These are phyloP conservation scores for Cryptococcus sp. DNA, from an alignment of 1,284 basidiomycete species.

Conservation along the genomic window DNA sequence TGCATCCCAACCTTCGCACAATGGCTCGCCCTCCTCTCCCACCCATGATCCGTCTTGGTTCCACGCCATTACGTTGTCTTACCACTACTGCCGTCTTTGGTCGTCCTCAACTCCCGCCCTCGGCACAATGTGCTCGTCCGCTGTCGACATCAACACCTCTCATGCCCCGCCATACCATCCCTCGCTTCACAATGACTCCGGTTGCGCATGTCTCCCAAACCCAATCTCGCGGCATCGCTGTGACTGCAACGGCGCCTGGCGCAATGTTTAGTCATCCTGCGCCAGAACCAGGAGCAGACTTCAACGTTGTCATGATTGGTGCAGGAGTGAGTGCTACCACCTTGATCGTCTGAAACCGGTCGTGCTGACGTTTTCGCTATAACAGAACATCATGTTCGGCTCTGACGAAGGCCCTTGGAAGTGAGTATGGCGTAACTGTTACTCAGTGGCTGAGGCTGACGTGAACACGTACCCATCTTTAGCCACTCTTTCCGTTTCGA, in stretches of 20 bases:
- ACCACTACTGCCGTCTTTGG: constrained; percentile 8
- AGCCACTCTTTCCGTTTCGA: constrained; percentile 95
- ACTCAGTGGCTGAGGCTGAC: too few species aligned
- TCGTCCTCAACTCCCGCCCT: constrained; percentile 8
- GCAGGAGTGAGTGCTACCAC: constrained; percentile 61
- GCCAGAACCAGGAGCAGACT: constrained; percentile 61
- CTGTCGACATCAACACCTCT: constrained; percentile 27
- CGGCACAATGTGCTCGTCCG: constrained; percentile 6
- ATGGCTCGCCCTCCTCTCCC: constrained; percentile 20
- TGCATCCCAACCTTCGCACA: constrained; percentile 42
- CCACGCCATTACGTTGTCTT: constrained; percentile 8
- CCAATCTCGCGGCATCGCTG: constrained; percentile 38
- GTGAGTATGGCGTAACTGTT: constrained; percentile 21
- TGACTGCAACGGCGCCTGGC: constrained; percentile 39
- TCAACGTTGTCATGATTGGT: constrained; percentile 88
- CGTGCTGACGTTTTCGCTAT: constrained; percentile 2
- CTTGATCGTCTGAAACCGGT: neutral
- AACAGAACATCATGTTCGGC: constrained; percentile 84
- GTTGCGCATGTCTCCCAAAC: neutral
- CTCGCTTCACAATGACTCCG: neutral
- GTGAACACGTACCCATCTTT: constrained; percentile 31
- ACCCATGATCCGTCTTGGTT: constrained; percentile 21
- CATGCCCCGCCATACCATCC: constrained; percentile 24
- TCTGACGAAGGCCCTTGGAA: constrained; percentile 68
- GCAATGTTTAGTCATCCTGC: constrained; percentile 47